Base-by-base conservation (phyloP, 1,284 basidiomycete genomes). In the Marasmius tenuissimus region DNA sequence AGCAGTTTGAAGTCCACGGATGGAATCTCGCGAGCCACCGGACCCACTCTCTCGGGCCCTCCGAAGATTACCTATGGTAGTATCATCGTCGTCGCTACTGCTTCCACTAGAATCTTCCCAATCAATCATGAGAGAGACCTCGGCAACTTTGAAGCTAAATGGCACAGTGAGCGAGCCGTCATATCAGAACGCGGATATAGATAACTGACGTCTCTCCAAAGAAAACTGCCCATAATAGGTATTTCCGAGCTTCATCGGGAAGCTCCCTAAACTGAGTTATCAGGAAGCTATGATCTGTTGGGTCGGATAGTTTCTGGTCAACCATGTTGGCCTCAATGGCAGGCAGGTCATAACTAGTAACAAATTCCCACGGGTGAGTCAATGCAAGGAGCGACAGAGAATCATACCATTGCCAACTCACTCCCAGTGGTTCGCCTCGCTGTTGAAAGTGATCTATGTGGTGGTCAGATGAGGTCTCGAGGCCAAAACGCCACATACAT, bases 71-170 rank as follows among this genome's bases (percentile, higher is more conserved):
- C 80, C 83, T 67, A 78, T 76, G 55, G 83, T 80, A 27, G 85
- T 82, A 4, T 72, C 68, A 62, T 88, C 86, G 18, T 85, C 81
- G 35, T 87, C 85, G 60, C 80, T 82, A 62, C 76, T 77, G 60
- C 72, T 77, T 5, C 75, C 79, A 59, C 77, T 81, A 7, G 81
- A 81, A 65, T 86, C 84, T 70, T 89, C 87, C 80, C 85, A 85
- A 66, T 90, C 87, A 78, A 89, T 86, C 77, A 89, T 85, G 38
- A 86, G 74, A 7, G 86, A 84, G 22, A 89, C 85, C 69, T 90
- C 88, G 0, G 85, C 86, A 2, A 87, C 82, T 71, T 87, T 88
- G 73, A 89, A 90, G 0, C 87, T 88, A 65, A 45, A 34, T 7
- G 49, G 59, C 12, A 35, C 16, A 12, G 18, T 67, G 22, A 66